phyloP scores from a whole-genome alignment of 352 stramenopile species.

The Pythium myriotylum region DNA sequence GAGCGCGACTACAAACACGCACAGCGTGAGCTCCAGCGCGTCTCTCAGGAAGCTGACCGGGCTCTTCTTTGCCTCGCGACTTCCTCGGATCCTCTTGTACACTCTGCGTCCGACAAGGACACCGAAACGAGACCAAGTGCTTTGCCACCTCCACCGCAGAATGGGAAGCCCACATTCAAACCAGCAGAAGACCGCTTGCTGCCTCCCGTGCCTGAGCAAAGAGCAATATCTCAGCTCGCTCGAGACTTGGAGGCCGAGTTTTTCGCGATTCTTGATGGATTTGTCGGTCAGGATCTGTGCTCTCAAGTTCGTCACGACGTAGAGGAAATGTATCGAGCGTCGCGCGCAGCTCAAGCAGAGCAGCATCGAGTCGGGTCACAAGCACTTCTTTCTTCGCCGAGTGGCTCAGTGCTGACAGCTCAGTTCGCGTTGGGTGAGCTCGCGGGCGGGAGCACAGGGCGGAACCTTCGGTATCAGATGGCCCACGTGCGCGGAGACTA shows the following conservation, averaged over 20 bases:
- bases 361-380: too few relatives aligned
- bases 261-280: conserved; percentile 40
- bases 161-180: neutral
- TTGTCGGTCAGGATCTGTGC: conserved; percentile 30
- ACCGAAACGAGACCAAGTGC: neutral
- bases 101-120: neutral
- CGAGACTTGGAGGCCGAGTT: conserved; percentile 18
- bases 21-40: conserved; percentile 28
- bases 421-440: conserved; percentile 43
- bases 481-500: conserved; percentile 49
- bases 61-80: conserved; percentile 38
- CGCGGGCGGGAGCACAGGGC: conserved; percentile 44
- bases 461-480: conserved; percentile 53
- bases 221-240: conserved; percentile 22
- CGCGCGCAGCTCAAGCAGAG: neutral
- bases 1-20: conserved; percentile 33
- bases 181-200: conserved; percentile 25
- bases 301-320: conserved; percentile 24
- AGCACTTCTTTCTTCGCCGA: neutral
- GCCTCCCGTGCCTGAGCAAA: conserved; percentile 24
- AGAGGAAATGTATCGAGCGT: conserved; percentile 27
- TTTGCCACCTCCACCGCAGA: conserved; percentile 9
- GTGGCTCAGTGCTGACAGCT: neutral
- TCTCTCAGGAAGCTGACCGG: conserved; percentile 39
- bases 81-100: conserved; percentile 4